Percentiles rank a stretch among this genome's conserved stretches.
phyloP scores from a whole-genome alignment of 306 rosid species.

The Medicago arabica region DNA sequence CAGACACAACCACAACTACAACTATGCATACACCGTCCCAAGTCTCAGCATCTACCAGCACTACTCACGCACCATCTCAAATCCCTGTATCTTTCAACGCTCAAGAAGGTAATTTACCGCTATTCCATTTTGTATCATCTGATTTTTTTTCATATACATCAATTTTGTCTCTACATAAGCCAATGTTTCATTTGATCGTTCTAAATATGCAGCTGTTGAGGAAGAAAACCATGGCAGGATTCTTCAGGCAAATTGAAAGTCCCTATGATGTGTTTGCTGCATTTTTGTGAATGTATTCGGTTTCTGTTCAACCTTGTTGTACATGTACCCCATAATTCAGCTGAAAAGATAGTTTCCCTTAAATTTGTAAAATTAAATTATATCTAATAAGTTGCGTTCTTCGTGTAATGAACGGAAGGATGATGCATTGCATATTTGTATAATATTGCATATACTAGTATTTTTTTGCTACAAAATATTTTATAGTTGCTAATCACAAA shows the following conservation, averaged over 20 bases:
- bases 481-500: slow-evolving; percentile 25
- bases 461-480: neutral
- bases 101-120: slow-evolving; percentile 55
- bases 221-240: slow-evolving; percentile 69
- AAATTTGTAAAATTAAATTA: slow-evolving; percentile 39
- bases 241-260: slow-evolving; percentile 76
- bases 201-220: slow-evolving; percentile 60
- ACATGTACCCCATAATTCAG: slow-evolving; percentile 35
- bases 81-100: slow-evolving; percentile 43
- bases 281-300: slow-evolving; percentile 32
- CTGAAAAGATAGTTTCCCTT: slow-evolving; percentile 38
- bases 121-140: slow-evolving; percentile 22
- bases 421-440: slow-evolving; percentile 33
- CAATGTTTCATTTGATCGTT: slow-evolving; percentile 25
- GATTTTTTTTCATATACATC: neutral
- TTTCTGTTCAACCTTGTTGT: slow-evolving; percentile 22
- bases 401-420: neutral
- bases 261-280: slow-evolving; percentile 2
- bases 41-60: slow-evolving; percentile 34
- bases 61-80: slow-evolving; percentile 30
- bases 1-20: slow-evolving; percentile 29
- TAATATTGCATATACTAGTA: slow-evolving; percentile 8
- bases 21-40: slow-evolving; percentile 30
- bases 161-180: neutral
- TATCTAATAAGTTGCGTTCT: slow-evolving; percentile 38